Conservation (phyloP, 1,139 yeast species). For the Meyerozyma smithsonii region DNA sequence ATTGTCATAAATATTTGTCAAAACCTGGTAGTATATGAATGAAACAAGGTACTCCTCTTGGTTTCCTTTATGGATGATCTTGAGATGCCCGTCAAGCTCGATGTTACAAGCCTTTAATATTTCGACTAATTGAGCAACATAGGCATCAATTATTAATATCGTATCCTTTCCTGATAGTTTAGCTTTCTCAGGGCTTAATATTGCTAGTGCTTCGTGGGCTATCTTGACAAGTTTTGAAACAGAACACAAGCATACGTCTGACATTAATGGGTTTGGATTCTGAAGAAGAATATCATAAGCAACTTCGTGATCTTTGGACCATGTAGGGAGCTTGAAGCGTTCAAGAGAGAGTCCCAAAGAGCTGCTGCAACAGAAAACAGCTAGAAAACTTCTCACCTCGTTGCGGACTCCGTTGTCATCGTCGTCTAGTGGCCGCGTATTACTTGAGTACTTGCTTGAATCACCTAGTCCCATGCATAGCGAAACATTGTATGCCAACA, state of each 20-base stretch:
- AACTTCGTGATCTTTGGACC: conserved; percentile 41
- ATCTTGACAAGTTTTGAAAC: conserved; percentile 35
- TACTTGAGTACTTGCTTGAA: conserved; percentile 20
- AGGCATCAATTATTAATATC: not conserved
- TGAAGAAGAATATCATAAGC: conserved; percentile 28
- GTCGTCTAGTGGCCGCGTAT: conserved; percentile 12
- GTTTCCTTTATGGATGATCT: conserved; percentile 9
- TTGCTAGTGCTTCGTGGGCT: conserved; percentile 42
- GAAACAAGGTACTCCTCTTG: conserved; percentile 30
- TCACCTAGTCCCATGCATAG: conserved; percentile 46
- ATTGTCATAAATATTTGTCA: conserved; percentile 48
- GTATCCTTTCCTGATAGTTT: conserved; percentile 1
- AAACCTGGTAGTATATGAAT: conserved; percentile 41
- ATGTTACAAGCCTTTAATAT: not conserved
- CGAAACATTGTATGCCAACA: conserved; percentile 41
- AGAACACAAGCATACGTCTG: conserved; percentile 35
- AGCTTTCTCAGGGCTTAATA: conserved; percentile 14
- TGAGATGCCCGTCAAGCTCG: not conserved
- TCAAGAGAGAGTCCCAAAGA: conserved; percentile 47
- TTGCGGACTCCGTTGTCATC: conserved; percentile 33
- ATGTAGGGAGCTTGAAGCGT: conserved; percentile 42
- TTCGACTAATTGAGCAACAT: not conserved
- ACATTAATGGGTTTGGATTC: conserved; percentile 21
- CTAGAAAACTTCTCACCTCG: conserved; percentile 37
- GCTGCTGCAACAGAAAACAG: conserved; percentile 48